phyloP scores from a whole-genome alignment of 257 asterid genomes.

The Plantago ovata region DNA sequence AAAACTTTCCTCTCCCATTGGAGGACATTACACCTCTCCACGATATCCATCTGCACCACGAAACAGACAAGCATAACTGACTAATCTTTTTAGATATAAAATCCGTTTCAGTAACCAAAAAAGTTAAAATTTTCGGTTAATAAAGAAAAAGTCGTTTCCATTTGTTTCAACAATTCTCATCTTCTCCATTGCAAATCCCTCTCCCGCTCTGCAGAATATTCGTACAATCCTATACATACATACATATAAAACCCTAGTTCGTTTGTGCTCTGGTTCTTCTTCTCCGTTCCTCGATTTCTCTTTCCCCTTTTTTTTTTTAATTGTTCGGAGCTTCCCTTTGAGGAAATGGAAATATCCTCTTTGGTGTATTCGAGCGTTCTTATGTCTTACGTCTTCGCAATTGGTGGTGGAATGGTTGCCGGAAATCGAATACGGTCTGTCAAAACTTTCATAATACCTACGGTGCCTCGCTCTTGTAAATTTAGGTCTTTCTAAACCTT shows the following conservation, averaged over 20 bases:
- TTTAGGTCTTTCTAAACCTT: constrained; percentile 48
- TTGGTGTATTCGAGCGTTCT: constrained; percentile 42
- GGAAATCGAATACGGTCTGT: constrained; percentile 61
- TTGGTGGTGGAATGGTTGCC: constrained; percentile 50
- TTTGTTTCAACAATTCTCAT: too few relatives aligned
- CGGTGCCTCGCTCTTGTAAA: constrained; percentile 56
- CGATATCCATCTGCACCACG: too few relatives aligned
- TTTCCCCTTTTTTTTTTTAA: not conserved
- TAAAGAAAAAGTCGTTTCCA: too few relatives aligned
- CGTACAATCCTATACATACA: not conserved
- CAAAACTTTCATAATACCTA: constrained; percentile 47
- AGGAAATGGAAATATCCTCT: constrained; percentile 45
- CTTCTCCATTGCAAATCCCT: constrained; percentile 8
- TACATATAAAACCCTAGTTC: not conserved
- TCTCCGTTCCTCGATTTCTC: not conserved
- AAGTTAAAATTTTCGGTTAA: too few relatives aligned
- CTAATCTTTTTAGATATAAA: too few relatives aligned
- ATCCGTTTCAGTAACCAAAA: too few relatives aligned
- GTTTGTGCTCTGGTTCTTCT: not conserved
- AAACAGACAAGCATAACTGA: too few relatives aligned
- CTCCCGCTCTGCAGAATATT: constrained; percentile 18
- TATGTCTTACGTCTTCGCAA: constrained; percentile 33
- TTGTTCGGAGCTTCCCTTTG: too few relatives aligned
- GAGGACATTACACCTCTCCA: too few relatives aligned
- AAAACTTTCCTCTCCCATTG: too few relatives aligned